A percentile compares a stretch with the other conserved stretches of the same genome.
phyloP scores from a whole-genome alignment of 2,329 filamentous ascomycete genomes.

The Tolypocladium ovalisporum region DNA sequence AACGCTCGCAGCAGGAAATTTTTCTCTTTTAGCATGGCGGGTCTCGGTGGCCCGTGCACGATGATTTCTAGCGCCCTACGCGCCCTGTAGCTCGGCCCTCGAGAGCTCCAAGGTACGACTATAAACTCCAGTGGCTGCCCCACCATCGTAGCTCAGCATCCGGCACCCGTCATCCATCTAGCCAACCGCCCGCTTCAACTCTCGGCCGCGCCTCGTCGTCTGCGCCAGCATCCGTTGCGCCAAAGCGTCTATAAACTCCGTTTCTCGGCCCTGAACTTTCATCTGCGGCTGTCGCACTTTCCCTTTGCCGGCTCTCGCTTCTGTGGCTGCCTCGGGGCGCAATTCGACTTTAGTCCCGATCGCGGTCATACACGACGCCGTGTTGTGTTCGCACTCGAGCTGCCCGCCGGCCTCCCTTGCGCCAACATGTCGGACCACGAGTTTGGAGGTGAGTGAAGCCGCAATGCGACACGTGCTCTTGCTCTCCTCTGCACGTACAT shows the following conservation, averaged over 20 bases:
- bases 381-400: neutral
- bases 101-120: too few species aligned
- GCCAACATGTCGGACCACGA: constrained; percentile 53
- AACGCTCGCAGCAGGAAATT: neutral
- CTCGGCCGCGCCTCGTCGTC: neutral
- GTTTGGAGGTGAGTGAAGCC: constrained; percentile 43
- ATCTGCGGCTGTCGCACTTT: neutral
- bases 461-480: constrained; percentile 1
- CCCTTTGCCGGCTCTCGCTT: neutral
- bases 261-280: neutral
- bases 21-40: neutral
- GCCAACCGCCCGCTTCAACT: neutral
- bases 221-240: neutral
- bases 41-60: neutral
- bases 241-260: neutral
- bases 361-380: neutral
- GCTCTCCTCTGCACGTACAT: neutral
- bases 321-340: neutral
- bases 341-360: neutral
- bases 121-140: constrained; percentile 1
- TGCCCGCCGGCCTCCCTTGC: neutral
- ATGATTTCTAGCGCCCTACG: neutral
- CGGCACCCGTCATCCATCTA: neutral
- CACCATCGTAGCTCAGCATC: neutral
- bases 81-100: neutral